phyloP scores from a whole-genome alignment of 2,329 filamentous ascomycete genomes.

The Sporothrix mexicana region DNA sequence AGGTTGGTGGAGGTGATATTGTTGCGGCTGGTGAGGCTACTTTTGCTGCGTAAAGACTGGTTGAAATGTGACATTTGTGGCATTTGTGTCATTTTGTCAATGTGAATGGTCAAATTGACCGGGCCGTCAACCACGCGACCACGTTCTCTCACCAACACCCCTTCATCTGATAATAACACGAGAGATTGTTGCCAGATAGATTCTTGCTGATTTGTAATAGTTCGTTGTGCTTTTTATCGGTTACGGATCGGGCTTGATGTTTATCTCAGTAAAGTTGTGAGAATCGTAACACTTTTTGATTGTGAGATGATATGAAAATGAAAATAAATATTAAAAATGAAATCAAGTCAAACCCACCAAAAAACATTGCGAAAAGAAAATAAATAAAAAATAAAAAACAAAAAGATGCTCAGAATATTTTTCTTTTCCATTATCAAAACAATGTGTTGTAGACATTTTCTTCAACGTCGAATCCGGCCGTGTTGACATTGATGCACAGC shows the following conservation, averaged over 20 bases:
- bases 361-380: background rate
- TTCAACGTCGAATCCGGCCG: background rate
- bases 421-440: background rate
- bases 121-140: background rate
- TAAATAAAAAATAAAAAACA: background rate
- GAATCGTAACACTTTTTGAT: background rate
- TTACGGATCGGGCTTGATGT: no score
- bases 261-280: no score
- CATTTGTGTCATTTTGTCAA: no score
- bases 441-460: background rate
- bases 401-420: no score
- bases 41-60: no score
- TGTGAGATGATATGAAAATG: no score
- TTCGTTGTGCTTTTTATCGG: no score
- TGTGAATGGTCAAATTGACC: conserved; percentile 3
- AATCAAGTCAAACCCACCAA: background rate
- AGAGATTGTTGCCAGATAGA: background rate
- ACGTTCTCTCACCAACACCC: background rate
- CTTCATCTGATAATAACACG: background rate
- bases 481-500: background rate
- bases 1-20: background rate
- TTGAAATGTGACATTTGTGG: background rate
- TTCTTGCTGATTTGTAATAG: background rate
- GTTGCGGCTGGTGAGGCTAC: no score
- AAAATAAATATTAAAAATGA: background rate